These are phyloP conservation scores for Fusarium coicis DNA, from an alignment of 2,329 filamentous ascomycete genomes.

Conservation along the genomic window DNA sequence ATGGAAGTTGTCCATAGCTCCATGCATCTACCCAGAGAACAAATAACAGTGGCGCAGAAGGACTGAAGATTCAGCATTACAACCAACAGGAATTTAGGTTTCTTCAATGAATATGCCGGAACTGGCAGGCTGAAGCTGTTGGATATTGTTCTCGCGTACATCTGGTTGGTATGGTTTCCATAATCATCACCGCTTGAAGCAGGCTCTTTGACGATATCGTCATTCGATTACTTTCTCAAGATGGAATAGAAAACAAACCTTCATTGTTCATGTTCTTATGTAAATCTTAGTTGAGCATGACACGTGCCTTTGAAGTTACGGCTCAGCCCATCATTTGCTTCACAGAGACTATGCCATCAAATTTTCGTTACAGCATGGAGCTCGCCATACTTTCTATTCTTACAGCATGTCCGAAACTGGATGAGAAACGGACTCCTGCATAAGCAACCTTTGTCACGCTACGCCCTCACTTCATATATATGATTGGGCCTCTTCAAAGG, in stretches of 20 bases:
- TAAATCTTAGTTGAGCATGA: too few species aligned
- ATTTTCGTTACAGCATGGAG: too few species aligned
- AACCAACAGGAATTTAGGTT: fast-evolving
- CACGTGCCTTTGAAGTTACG: background rate
- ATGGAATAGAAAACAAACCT: fast-evolving
- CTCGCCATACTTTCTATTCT: background rate
- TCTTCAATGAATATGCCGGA: fast-evolving
- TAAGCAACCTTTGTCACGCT: background rate
- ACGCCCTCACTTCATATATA: background rate
- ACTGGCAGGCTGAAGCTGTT: background rate
- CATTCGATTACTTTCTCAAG: background rate
- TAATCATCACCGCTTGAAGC: background rate
- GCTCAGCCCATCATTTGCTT: background rate
- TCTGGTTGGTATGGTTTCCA: background rate
- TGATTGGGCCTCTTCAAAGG: background rate
- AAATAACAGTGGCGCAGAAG: background rate
- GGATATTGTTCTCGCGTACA: background rate
- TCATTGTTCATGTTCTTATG: background rate
- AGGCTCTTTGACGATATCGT: background rate
- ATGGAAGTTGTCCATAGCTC: background rate
- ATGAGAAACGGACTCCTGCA: fast-evolving
- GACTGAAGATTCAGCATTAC: background rate
- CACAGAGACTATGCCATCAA: too few species aligned
- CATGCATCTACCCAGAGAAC: background rate
- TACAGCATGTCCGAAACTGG: background rate